phyloP scores from a whole-genome alignment of 306 rosid genomes.

The Datisca glomerata region DNA sequence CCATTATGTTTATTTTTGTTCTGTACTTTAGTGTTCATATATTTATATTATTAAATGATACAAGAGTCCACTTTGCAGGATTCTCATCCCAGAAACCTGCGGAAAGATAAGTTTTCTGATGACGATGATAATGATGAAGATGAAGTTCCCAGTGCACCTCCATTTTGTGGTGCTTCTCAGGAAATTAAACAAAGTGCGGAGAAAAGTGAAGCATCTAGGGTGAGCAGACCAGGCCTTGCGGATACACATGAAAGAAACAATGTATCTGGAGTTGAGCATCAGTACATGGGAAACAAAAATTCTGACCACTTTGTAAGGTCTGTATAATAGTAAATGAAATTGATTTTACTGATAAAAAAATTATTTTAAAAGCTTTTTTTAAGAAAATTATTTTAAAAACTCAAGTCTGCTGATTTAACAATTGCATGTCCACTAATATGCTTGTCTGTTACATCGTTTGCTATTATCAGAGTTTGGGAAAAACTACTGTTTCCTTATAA shows the following conservation, averaged over 20 bases:
- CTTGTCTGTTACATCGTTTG: too few species aligned
- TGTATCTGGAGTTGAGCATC: conserved; percentile 19
- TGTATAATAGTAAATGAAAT: conserved; percentile 5
- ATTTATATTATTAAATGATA: too few species aligned
- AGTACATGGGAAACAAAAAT: conserved; percentile 23
- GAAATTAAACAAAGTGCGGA: conserved; percentile 47
- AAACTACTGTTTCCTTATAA: background rate
- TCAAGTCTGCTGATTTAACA: too few species aligned
- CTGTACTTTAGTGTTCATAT: too few species aligned
- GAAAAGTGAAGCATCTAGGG: conserved; percentile 25
- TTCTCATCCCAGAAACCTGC: conserved; percentile 20
- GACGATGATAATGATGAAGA: conserved; percentile 67
- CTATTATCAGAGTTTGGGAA: too few species aligned
- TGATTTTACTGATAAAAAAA: too few species aligned
- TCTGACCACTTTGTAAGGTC: conserved; percentile 54
- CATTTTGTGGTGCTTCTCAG: conserved; percentile 39
- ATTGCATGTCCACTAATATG: too few species aligned
- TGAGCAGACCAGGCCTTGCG: conserved; percentile 15
- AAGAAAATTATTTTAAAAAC: too few species aligned
- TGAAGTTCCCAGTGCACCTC: conserved; percentile 85
- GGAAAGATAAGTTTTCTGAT: conserved; percentile 45
- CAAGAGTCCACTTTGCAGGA: conserved; percentile 24
- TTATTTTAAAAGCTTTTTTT: too few species aligned
- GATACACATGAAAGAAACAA: conserved; percentile 22
- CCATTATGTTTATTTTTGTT: too few species aligned